Evolutionary conservation across 2,329 filamentous ascomycete genomes (phyloP), one percentile per base, ranked within the genome.

Genomic region (Ceratocystiopsis brevicomis): DNA sequence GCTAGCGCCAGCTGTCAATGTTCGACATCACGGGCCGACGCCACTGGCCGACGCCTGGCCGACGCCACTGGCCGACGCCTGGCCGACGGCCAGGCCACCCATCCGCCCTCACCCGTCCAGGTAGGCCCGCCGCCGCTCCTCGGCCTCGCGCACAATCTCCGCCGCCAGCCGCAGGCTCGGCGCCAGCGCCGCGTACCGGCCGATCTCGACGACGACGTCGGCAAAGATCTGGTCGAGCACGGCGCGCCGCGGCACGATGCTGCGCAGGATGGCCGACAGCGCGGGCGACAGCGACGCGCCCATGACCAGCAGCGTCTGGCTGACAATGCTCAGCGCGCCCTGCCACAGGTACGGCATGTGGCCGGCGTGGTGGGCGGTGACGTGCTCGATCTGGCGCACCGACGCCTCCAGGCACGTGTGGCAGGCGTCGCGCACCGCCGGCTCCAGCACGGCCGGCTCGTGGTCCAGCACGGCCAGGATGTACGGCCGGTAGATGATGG

Each of bases 321-420:
- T 85, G 18, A 87, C 80, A 54, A 90, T 83, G 18, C 80, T 86
- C 35, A 90, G 67, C 10, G 82, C 81, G 16, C 82, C 82, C 62
- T 88, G 83, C 78, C 81, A 90, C 17, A 88, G 69, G 59, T 88
- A 90, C 13, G 82, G 82, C 63, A 90, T 78, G 56, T 88, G 82
- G 41, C 83, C 82, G 47, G 79, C 80, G 54, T 86, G 82, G 60
- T 88, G 81, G 51, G 79, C 80, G 44, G 71, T 69, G 49, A 88
- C 78, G 56, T 86, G 75, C 60, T 88, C 81, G 44, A 88, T 64
- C 59, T 90, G 83, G 50, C 80, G 71, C 49, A 88, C 71, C 44
- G 78, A 82, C 42, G 83, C 81, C 55, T 88, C 83, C 19, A 90
- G 64, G 55, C 82, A 88, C 57, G 84, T 84, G 53, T 80, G 75